phyloP scores from a whole-genome alignment of 139 green algal species.

The Chlamydomonas incerta region DNA sequence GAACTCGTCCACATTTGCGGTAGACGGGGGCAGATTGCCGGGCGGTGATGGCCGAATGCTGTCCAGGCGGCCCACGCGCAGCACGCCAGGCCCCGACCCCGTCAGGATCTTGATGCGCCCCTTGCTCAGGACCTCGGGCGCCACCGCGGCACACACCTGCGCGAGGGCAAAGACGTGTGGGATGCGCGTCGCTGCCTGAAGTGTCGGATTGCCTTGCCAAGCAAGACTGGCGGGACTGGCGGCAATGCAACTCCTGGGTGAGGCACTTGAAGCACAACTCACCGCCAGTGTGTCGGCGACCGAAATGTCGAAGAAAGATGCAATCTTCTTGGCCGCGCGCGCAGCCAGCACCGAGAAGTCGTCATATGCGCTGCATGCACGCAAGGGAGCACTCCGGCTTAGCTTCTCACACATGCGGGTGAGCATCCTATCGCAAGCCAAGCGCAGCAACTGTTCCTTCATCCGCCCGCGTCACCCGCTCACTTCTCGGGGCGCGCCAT shows the following conservation, averaged over 20 bases:
- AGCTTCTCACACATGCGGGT: no score
- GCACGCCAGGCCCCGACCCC: background rate
- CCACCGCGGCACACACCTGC: conserved; percentile 4
- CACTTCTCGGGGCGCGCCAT: background rate
- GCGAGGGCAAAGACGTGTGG: background rate
- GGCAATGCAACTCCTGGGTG: no score
- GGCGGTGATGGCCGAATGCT: background rate
- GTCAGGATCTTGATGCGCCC: background rate
- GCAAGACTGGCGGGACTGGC: no score
- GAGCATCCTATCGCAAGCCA: no score
- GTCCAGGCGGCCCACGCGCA: background rate
- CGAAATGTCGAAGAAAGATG: background rate
- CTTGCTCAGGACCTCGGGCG: background rate
- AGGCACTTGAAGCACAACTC: background rate
- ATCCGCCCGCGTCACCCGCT: background rate
- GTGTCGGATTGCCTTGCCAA: no score
- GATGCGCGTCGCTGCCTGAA: no score
- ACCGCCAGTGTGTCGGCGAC: conserved; percentile 23
- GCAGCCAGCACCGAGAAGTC: background rate
- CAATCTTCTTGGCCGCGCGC: background rate
- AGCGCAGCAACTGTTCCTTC: no score
- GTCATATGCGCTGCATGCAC: background rate
- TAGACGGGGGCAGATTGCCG: background rate
- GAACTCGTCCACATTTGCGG: background rate
- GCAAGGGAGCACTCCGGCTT: background rate